These are phyloP conservation scores for Pleochaeta shiraiana DNA, from an alignment of 2,329 filamentous ascomycete genomes.

Conservation along the genomic window DNA sequence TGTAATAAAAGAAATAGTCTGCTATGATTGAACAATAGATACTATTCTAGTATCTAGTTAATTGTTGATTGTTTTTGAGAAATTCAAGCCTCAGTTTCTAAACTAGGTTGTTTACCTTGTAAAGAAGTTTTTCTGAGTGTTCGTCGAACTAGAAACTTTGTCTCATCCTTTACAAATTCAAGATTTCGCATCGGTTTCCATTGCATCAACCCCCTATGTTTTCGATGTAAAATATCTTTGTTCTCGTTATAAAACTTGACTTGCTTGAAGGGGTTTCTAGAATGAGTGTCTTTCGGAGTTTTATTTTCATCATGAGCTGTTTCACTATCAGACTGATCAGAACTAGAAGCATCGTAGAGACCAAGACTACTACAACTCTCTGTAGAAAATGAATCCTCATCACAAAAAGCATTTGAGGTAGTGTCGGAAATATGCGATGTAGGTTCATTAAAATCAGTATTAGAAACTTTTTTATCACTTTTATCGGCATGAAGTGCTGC, in stretches of 20 bases:
- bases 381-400: constrained; percentile 9
- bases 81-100: constrained; percentile 15
- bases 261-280: constrained; percentile 31
- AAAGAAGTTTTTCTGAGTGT: constrained; percentile 57
- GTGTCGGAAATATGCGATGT: background rate
- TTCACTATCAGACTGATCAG: constrained; percentile 3
- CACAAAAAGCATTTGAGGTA: background rate
- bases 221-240: constrained; percentile 57
- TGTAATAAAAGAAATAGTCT: too few species aligned
- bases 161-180: constrained; percentile 74
- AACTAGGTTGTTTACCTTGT: constrained; percentile 54
- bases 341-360: constrained; percentile 29
- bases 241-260: constrained; percentile 42
- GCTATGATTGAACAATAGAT: too few species aligned
- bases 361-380: constrained; percentile 29
- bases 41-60: too few species aligned
- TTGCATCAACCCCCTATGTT: constrained; percentile 83
- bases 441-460: background rate
- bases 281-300: constrained; percentile 5
- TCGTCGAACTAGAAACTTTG: constrained; percentile 53
- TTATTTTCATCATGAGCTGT: background rate
- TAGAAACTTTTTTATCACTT: constrained; percentile 2
- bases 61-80: too few species aligned
- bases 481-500: constrained; percentile 24
- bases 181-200: constrained; percentile 79